Percentiles rank a stretch among this genome's conserved stretches.
These are phyloP conservation scores for Allium fistulosum DNA, from an alignment of 106 monocot species.

Conservation along the genomic window DNA sequence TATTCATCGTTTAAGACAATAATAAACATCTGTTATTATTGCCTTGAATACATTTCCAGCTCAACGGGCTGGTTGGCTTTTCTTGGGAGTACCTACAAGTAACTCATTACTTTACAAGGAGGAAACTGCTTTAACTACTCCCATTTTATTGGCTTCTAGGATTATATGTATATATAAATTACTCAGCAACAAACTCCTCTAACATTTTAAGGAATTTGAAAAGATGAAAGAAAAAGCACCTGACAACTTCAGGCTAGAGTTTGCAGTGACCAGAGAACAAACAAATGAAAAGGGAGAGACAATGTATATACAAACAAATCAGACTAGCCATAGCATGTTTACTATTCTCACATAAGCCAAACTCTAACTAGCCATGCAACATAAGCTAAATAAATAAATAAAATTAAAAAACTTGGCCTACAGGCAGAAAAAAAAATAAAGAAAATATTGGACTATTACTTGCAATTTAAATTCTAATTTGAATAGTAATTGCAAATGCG, in stretches of 20 bases:
- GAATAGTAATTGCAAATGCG: no score
- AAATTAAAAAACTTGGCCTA: no score
- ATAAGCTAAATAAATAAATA: no score
- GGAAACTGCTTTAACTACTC: conserved; percentile 17
- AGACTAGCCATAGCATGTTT: no score
- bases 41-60: conserved; percentile 29
- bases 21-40: no score
- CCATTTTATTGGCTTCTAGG: no score
- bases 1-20: neutral
- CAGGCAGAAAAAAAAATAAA: no score
- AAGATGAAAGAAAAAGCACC: conserved; percentile 93
- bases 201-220: conserved; percentile 73
- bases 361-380: no score
- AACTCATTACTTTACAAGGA: conserved; percentile 97
- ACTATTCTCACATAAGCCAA: no score
- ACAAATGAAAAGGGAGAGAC: conserved; percentile 82
- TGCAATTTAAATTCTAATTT: no score
- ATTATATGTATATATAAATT: no score
- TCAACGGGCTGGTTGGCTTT: conserved; percentile 97
- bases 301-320: conserved; percentile 93
- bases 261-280: conserved; percentile 96
- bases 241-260: conserved; percentile 78
- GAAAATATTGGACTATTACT: no score
- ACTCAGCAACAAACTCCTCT: neutral
- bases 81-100: conserved; percentile 92